Base-by-base conservation (phyloP, 768 basidiomycete genomes). In the Fomitopsis serialis region DNA sequence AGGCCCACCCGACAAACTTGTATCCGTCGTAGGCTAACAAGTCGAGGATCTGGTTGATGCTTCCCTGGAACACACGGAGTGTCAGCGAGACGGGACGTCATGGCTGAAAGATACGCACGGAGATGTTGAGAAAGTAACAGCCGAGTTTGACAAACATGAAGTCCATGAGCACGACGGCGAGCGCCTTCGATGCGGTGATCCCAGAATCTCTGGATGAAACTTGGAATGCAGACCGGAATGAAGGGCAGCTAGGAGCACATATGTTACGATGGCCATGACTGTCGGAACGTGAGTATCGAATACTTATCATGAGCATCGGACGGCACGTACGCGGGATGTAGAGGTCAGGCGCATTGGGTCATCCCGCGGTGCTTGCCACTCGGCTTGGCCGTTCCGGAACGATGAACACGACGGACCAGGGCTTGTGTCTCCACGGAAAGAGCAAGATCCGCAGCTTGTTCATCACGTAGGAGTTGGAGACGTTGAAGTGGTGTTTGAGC, bases 231-330 rank as follows among this genome's bases (percentile, higher is more conserved):
- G 74, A 24, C 97, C 96, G 1, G 92, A 84, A 49, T 88, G 80
- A 7, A 97, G 75, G 4, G 92, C 94, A 17, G 87, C 85, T 2
- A 97, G 76, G 37, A 99, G 85, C 57, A 98, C 86, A 66, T 98
- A 98, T 0, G 97, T 97, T 27, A 96, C 92, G 17, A 98, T 77
- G 0, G 94, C 91, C 97, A 99, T 98, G 11, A 85, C 92, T 95
- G 58, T 35, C 42, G 21, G 54, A 54, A 17, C 32, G 21, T 13
- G 47, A 53, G 27, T 32, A 55, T 11, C 49, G 43, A 22, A n/a
- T 46, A 21, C 23, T 52, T 40, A 52, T 35, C 45, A 44, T 22
- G 23, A 3, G 40, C 53, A 25, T 17, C 1, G 54, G 13, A 24
- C 42, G 52, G 8, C 35, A 67, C 76, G 42, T 49, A 93, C 93